phyloP scores from a whole-genome alignment of 345 rosid species.

The Melaleuca alternifolia region DNA sequence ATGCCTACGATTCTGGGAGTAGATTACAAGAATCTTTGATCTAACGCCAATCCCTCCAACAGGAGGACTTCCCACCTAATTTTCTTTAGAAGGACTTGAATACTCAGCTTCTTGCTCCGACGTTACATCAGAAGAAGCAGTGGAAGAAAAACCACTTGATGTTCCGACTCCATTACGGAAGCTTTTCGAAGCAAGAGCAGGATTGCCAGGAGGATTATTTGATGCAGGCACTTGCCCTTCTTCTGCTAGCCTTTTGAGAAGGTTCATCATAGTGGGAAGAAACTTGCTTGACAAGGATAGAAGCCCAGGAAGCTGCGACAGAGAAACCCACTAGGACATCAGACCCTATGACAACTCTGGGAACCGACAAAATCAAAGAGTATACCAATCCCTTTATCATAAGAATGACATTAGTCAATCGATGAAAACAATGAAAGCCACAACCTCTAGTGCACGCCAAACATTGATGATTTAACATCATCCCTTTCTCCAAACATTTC shows the following conservation, averaged over 20 bases:
- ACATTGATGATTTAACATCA: not conserved
- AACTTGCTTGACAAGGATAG: conserved; percentile 73
- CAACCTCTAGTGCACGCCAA: not conserved
- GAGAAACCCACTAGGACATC: not conserved
- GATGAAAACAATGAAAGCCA: not conserved
- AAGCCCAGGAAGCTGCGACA: conserved; percentile 75
- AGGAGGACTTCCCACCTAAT: conserved; percentile 12
- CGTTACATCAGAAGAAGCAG: conserved; percentile 34
- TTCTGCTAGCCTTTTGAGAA: conserved; percentile 67
- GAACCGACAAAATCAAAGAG: not conserved
- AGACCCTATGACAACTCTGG: not conserved
- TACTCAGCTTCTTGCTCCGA: conserved; percentile 25
- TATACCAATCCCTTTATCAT: not conserved
- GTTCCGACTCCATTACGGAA: conserved; percentile 31
- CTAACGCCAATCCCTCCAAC: not conserved
- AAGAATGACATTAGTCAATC: not conserved
- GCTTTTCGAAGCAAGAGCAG: conserved; percentile 19
- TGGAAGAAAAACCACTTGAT: conserved; percentile 26
- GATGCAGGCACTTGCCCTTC: conserved; percentile 53
- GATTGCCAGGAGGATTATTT: conserved; percentile 24
- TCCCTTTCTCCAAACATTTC: not conserved
- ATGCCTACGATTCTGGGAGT: not conserved
- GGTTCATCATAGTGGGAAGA: conserved; percentile 87
- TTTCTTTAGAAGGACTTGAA: conserved; percentile 40
- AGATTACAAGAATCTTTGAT: not conserved